Evolutionary conservation across 345 rosid species (phyloP).

Genomic region (Melastoma malabathricum): DNA sequence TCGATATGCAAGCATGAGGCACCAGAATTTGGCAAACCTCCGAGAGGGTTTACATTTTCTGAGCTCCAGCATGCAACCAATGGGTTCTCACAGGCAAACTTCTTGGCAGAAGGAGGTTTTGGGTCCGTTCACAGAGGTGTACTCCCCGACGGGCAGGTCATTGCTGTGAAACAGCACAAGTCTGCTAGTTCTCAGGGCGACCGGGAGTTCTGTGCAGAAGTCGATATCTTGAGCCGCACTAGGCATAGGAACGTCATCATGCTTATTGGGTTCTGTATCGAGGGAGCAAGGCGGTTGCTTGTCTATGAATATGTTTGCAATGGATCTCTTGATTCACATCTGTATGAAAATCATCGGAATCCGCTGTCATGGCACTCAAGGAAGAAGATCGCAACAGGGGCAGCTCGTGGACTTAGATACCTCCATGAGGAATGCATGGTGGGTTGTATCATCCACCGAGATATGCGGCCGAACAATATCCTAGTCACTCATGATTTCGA

Average conservation of each 20-base stretch:
- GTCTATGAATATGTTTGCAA: conserved; percentile 97
- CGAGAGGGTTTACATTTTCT: conserved; percentile 81
- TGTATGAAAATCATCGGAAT: conserved; percentile 57
- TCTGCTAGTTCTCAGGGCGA: conserved; percentile 98
- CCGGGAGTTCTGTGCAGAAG: conserved; percentile 95
- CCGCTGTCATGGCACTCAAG: conserved; percentile 83
- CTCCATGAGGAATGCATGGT: conserved; percentile 99
- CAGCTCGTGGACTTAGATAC: conserved; percentile 94
- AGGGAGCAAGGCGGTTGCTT: conserved; percentile 75
- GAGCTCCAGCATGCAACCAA: conserved; percentile 96
- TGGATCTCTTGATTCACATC: conserved; percentile 88
- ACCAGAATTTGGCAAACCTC: conserved; percentile 93
- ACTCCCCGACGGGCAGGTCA: conserved; percentile 92
- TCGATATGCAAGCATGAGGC: conserved; percentile 96
- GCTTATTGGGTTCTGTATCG: conserved; percentile 93
- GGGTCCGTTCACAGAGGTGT: conserved; percentile 97
- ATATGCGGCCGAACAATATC: conserved; percentile 98
- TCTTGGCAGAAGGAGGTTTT: conserved; percentile 96
- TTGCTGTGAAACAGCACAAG: conserved; percentile 97
- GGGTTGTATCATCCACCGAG: conserved; percentile 98
- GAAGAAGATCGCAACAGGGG: conserved; percentile 91
- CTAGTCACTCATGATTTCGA: conserved; percentile 97
- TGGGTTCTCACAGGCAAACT: conserved; percentile 89
- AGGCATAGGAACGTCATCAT: conserved; percentile 94
- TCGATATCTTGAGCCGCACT: conserved; percentile 95